These are phyloP conservation scores for Moricandia arvensis DNA, from an alignment of 345 rosid genomes.

Conservation along the genomic window DNA sequence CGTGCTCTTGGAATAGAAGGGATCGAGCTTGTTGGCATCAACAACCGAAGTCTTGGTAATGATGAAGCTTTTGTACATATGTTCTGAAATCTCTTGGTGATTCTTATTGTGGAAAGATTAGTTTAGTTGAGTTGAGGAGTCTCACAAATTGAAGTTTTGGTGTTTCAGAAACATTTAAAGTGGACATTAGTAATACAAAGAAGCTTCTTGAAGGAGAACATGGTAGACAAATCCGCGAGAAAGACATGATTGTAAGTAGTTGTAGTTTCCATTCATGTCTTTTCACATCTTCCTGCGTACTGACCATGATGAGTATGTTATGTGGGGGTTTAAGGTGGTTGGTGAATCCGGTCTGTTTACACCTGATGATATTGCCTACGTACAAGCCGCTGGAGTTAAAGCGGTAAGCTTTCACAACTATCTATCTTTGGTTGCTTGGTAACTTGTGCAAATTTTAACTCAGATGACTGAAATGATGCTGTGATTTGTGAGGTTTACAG, in stretches of 20 bases:
- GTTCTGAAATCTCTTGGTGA: background rate
- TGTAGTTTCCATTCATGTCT: background rate
- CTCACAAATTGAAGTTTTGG: constrained; percentile 1
- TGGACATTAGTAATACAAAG: constrained; percentile 81
- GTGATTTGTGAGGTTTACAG: constrained; percentile 40
- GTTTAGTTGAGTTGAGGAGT: background rate
- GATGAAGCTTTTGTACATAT: constrained; percentile 13
- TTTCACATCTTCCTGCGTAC: background rate
- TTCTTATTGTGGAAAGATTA: too few relatives aligned
- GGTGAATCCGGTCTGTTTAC: constrained; percentile 90
- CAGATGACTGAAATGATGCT: background rate
- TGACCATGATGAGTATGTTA: background rate
- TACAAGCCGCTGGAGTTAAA: constrained; percentile 88
- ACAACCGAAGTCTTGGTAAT: constrained; percentile 90
- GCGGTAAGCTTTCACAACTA: constrained; percentile 58
- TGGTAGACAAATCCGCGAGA: constrained; percentile 65
- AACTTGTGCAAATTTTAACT: background rate
- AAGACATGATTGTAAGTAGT: constrained; percentile 74
- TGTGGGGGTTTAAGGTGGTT: constrained; percentile 55
- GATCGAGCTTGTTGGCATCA: constrained; percentile 82
- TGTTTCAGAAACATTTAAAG: constrained; percentile 73
- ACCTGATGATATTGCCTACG: constrained; percentile 75
- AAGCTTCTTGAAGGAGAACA: constrained; percentile 85
- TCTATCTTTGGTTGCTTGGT: background rate
- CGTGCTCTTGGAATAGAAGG: constrained; percentile 93